phyloP scores from a whole-genome alignment of 2,329 filamentous ascomycete genomes.

The Xylariales sp. region DNA sequence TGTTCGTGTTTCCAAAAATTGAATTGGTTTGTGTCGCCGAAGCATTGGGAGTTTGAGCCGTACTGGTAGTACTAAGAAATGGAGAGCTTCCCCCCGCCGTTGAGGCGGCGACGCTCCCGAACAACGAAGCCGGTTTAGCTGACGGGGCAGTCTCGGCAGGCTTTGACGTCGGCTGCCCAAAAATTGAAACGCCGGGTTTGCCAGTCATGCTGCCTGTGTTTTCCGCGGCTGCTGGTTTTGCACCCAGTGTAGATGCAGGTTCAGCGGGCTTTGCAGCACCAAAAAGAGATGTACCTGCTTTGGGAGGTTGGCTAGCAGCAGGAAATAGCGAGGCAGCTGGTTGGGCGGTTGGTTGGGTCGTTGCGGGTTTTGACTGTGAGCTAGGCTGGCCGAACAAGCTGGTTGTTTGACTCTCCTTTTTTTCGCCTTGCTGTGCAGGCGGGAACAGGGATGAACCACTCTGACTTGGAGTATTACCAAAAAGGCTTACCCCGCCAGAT shows the following conservation, averaged over 20 bases:
- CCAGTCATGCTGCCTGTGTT: slow-evolving; percentile 30
- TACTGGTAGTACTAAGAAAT: slow-evolving; percentile 36
- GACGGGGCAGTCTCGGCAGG: slow-evolving; percentile 39
- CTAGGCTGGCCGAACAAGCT: slow-evolving; percentile 40
- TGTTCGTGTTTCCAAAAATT: slow-evolving; percentile 40
- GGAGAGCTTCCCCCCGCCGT: slow-evolving; percentile 41
- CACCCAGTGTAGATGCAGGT: slow-evolving; percentile 40
- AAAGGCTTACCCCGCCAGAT: slow-evolving; percentile 42
- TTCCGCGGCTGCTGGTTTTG: slow-evolving; percentile 41
- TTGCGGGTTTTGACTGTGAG: slow-evolving; percentile 42
- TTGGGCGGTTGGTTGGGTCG: slow-evolving; percentile 49
- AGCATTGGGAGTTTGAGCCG: slow-evolving; percentile 35
- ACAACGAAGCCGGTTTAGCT: slow-evolving; percentile 43
- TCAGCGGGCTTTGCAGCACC: slow-evolving; percentile 45
- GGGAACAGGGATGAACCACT: slow-evolving; percentile 54
- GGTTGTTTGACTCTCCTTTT: slow-evolving; percentile 39
- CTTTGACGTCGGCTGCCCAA: slow-evolving; percentile 42
- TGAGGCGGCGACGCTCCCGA: slow-evolving; percentile 38
- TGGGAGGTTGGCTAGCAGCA: slow-evolving; percentile 37
- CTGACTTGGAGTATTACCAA: slow-evolving; percentile 43
- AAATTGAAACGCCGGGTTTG: slow-evolving; percentile 36
- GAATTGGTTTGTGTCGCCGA: slow-evolving; percentile 39
- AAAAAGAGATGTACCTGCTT: slow-evolving; percentile 40
- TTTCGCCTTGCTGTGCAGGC: slow-evolving; percentile 52
- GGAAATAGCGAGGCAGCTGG: slow-evolving; percentile 42